Evolutionary conservation across 1,284 basidiomycete species (phyloP).

Genomic region (Tilletia caries): DNA sequence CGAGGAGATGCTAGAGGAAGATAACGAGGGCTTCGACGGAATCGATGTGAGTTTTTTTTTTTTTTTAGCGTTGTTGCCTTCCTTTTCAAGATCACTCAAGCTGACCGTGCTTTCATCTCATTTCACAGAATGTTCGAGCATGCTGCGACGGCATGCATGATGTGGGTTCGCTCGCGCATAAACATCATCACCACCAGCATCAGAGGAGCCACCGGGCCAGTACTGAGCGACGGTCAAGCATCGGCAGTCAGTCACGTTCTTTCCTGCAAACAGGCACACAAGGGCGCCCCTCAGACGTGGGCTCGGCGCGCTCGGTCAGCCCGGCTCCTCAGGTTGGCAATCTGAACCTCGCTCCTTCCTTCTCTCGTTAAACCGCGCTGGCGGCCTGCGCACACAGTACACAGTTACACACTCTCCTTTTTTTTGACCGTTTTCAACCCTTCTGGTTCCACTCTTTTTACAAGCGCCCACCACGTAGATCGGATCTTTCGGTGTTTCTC

Average conservation of each 20-base stretch:
- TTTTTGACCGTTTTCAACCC: no score
- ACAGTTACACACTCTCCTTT: no score
- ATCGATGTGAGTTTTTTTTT: constrained; percentile 65
- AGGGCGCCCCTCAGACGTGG: neutral
- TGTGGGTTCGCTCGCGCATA: constrained; percentile 54
- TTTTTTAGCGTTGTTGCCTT: no score
- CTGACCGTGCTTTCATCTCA: neutral
- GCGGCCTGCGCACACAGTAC: no score
- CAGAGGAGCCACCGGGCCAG: neutral
- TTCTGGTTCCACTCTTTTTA: no score
- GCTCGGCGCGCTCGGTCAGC: constrained; percentile 2
- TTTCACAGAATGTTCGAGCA: constrained; percentile 56
- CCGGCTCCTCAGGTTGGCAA: constrained; percentile 2
- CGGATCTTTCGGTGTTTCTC: no score
- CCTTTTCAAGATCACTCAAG: no score
- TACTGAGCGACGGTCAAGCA: neutral
- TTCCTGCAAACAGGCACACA: neutral
- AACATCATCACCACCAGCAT: constrained; percentile 23
- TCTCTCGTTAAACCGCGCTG: no score
- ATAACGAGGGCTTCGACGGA: constrained; percentile 83
- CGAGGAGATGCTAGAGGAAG: constrained; percentile 59
- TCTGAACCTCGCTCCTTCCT: neutral
- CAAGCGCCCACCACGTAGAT: no score
- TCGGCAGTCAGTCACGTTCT: constrained; percentile 2
- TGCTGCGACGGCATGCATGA: constrained; percentile 88